Evolutionary conservation across 495 filamentous ascomycete species (phyloP).

Genomic region (Corynascus novoguineensis): DNA sequence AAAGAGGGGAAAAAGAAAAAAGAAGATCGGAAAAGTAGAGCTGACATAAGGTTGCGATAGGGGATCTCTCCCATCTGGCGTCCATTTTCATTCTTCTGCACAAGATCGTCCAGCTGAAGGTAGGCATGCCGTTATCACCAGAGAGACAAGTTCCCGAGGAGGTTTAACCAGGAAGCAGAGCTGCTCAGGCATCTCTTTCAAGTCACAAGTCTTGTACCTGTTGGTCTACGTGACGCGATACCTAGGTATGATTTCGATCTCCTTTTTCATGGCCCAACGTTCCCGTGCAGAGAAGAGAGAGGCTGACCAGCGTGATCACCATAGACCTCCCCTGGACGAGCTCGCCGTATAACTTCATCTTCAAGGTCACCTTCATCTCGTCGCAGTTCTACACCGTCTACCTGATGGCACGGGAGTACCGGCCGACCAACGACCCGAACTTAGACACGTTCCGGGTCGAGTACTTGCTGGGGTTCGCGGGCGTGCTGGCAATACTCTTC

Average conservation of each 20-base stretch:
- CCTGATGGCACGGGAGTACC: slow-evolving; percentile 93
- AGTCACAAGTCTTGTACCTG: slow-evolving; percentile 90
- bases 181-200: slow-evolving; percentile 95
- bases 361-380: slow-evolving; percentile 91
- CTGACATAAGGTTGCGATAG: slow-evolving; percentile 41
- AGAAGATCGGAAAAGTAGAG: background rate
- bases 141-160: background rate
- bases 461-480: slow-evolving; percentile 78
- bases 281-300: too few relatives aligned
- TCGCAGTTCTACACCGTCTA: slow-evolving; percentile 91
- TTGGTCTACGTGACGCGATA: slow-evolving; percentile 91
- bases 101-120: slow-evolving; percentile 90
- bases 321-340: slow-evolving; percentile 83
- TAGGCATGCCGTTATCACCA: slow-evolving; percentile 36
- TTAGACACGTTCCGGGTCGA: slow-evolving; percentile 94
- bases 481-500: slow-evolving; percentile 72
- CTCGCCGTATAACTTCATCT: slow-evolving; percentile 82
- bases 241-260: slow-evolving; percentile 53
- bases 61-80: slow-evolving; percentile 88
- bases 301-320: background rate
- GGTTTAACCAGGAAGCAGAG: slow-evolving; percentile 54
- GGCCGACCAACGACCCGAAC: slow-evolving; percentile 91
- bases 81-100: slow-evolving; percentile 92
- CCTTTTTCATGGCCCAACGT: too few relatives aligned
- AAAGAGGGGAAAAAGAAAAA: background rate